Percentiles rank a stretch among this genome's conserved stretches.
phyloP scores from a whole-genome alignment of 805 yeast genomes.

The Saccharomycopsis babjevae region DNA sequence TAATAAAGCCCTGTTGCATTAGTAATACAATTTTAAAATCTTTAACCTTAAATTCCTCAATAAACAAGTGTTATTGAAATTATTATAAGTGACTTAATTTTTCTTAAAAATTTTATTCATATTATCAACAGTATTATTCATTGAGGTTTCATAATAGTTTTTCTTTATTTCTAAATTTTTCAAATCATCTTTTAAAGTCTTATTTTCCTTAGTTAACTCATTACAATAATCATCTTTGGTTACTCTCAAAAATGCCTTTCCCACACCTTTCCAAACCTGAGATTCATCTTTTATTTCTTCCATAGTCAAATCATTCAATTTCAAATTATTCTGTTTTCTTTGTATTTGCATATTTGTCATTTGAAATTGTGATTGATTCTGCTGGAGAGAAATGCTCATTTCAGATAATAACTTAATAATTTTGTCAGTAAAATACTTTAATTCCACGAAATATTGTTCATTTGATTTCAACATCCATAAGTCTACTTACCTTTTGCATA shows the following conservation, averaged over 20 bases:
- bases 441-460: background rate
- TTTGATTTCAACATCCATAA: background rate
- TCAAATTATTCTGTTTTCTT: slow-evolving; percentile 10
- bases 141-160: slow-evolving; percentile 16
- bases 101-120: slow-evolving; percentile 15
- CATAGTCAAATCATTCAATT: slow-evolving; percentile 15
- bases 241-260: slow-evolving; percentile 15
- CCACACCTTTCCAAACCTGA: slow-evolving; percentile 17
- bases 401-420: slow-evolving; percentile 12
- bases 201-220: slow-evolving; percentile 11
- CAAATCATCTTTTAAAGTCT: slow-evolving; percentile 13
- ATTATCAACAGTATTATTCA: slow-evolving; percentile 16
- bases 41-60: no score
- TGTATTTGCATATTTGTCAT: slow-evolving; percentile 17
- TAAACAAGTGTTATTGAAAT: no score
- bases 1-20: no score
- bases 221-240: slow-evolving; percentile 2
- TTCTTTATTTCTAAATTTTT: slow-evolving; percentile 15
- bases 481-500: background rate
- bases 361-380: slow-evolving; percentile 16
- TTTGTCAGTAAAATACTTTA: background rate
- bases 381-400: slow-evolving; percentile 13
- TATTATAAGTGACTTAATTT: background rate
- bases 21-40: no score
- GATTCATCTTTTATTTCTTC: slow-evolving; percentile 6